Evolutionary conservation across 192 early-diverging fungal species (phyloP), one percentile per base, ranked within the genome.

Genomic region (Entrophospora sp.): DNA sequence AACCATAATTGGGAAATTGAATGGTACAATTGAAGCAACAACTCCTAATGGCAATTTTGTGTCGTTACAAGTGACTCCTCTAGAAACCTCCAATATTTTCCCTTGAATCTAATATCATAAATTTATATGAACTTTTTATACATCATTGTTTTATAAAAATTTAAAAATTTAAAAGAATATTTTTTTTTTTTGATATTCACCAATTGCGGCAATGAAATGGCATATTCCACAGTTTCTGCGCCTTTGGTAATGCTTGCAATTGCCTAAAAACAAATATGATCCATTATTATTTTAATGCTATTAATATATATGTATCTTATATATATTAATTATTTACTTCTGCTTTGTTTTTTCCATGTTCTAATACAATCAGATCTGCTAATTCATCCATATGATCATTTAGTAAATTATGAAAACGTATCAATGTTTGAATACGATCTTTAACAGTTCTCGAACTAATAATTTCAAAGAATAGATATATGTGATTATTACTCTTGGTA

Each of bases 1-100:
- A 4, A 91, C 89, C 89, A 91, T 91, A 64, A 89, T 81, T 4
- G 89, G 89, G 67, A 91, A 91, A 64, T 91, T 87, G 73, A 92
- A 91, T 4, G 90, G 90, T 42, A 90, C 89, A 7, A 92, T 89
- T 2, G 83, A 79, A 9, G 74, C 83, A n/a, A 88, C 87, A 20
- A 91, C 89, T 9, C 90, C 90, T 46, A 91, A 69, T 13, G 89
- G 80, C 35, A 77, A 74, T 2, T 81, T 75, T 36, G 78, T 77
- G 58, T 90, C 88, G 38, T 75, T 75, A 68, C 89, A 91, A 37
- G 74, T 68, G 13, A 90, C 82, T 6, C 87, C 85, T 51, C 83
- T 72, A 34, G 80, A 81, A 12, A 92, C 90, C 24, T 85, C 81
- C 2, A 79, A 69, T 42, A 82, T 79, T 13, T 75, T 77, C 14